A percentile compares a stretch with the other conserved stretches of the same genome.
These are phyloP conservation scores for Leishmania tarentolae DNA, from an alignment of 208 protist species.

Conservation along the genomic window DNA sequence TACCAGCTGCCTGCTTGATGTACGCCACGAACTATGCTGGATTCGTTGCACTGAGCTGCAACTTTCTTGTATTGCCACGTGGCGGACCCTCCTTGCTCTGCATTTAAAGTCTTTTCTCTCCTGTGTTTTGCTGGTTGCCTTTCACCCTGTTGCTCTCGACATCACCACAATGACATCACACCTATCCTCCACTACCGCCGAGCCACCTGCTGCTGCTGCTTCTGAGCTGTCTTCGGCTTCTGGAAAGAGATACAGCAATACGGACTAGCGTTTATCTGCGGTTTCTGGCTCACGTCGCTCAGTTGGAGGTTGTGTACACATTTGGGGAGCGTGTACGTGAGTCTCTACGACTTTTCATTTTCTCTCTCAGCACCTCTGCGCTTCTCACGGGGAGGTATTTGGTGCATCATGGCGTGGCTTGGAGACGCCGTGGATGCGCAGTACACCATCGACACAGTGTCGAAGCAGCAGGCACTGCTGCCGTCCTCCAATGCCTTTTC, in stretches of 20 bases:
- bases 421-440: conserved; percentile 62
- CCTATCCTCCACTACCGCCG: not conserved
- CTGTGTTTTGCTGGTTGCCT: not conserved
- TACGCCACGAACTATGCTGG: not conserved
- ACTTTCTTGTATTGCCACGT: not conserved
- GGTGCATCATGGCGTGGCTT: conserved; percentile 61
- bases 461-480: conserved; percentile 80
- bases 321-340: not conserved
- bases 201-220: not conserved
- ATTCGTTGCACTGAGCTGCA: not conserved
- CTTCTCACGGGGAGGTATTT: not conserved
- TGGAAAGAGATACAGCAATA: not conserved
- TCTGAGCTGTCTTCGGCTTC: not conserved
- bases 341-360: not conserved
- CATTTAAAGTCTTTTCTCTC: not conserved
- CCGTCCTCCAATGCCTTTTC: conserved; percentile 73
- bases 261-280: not conserved
- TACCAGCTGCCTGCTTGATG: not conserved
- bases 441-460: conserved; percentile 71
- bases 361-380: not conserved
- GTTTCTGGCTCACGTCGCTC: not conserved
- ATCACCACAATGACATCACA: not conserved
- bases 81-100: not conserved
- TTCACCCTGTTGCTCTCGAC: not conserved
- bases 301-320: not conserved